phyloP scores from a whole-genome alignment of 2,329 filamentous ascomycete species.

The Furcasterigmium furcatum region DNA sequence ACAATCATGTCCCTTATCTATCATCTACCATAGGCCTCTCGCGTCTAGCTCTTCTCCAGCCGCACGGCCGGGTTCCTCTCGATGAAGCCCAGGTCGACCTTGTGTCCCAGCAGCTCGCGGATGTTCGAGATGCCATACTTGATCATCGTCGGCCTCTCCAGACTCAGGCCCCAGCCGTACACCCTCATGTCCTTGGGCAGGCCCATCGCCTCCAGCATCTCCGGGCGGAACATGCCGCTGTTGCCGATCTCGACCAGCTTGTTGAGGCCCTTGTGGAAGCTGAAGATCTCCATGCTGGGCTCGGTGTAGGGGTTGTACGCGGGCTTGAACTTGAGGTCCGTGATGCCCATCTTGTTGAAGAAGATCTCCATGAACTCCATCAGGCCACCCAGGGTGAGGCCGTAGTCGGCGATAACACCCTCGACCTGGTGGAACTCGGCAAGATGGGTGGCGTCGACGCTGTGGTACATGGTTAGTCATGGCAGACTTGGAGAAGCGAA shows the following conservation, averaged over 20 bases:
- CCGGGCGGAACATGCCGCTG: conserved; percentile 96
- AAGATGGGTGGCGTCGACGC: conserved; percentile 89
- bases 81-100: conserved; percentile 91
- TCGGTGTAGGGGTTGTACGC: conserved; percentile 96
- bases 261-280: conserved; percentile 81
- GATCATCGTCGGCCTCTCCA: conserved; percentile 98
- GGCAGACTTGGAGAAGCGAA: background rate
- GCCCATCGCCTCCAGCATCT: conserved; percentile 96
- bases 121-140: conserved; percentile 90
- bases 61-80: conserved; percentile 87
- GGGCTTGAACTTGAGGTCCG: conserved; percentile 86
- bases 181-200: conserved; percentile 87
- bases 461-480: background rate
- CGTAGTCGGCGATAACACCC: conserved; percentile 96
- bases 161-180: conserved; percentile 87
- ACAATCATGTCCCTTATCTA: conserved; percentile 3
- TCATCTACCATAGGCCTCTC: background rate
- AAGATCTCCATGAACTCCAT: conserved; percentile 94
- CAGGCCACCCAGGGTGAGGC: conserved; percentile 84
- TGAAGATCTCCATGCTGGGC: conserved; percentile 97
- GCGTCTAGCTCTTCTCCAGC: conserved; percentile 72
- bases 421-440: conserved; percentile 99
- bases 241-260: conserved; percentile 98
- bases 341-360: conserved; percentile 94
- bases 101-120: conserved; percentile 87